Conservation (phyloP, 257 asterid species). For the Plantago major region DNA sequence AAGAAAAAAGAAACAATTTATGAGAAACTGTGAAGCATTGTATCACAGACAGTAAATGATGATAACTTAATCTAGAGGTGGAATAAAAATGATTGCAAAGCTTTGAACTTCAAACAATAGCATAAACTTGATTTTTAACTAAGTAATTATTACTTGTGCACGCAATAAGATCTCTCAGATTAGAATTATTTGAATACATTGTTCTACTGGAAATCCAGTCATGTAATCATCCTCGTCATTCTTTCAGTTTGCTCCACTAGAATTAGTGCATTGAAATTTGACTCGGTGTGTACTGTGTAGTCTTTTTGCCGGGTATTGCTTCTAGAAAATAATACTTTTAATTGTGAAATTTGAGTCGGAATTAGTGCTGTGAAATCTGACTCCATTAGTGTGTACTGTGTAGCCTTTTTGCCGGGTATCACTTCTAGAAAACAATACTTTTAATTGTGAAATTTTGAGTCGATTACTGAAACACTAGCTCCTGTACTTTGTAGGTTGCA, state of each 20-base stretch:
- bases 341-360: too few relatives aligned
- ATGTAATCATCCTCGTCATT: background rate
- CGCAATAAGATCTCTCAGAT: too few relatives aligned
- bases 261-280: background rate
- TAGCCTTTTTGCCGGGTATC: too few relatives aligned
- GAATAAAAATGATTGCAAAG: constrained; percentile 4
- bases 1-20: background rate
- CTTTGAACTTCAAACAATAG: constrained; percentile 4
- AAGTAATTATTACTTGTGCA: too few relatives aligned
- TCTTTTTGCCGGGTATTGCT: too few relatives aligned
- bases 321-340: too few relatives aligned
- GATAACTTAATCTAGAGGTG: constrained; percentile 8
- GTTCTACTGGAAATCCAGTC: background rate
- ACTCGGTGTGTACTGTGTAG: too few relatives aligned
- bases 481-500: constrained; percentile 66
- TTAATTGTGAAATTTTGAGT: too few relatives aligned
- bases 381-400: too few relatives aligned
- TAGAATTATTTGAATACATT: constrained; percentile 1
- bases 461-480: background rate
- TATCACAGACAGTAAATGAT: background rate
- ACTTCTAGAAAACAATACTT: too few relatives aligned
- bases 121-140: constrained; percentile 3
- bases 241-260: background rate
- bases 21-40: constrained; percentile 5
- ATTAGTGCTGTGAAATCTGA: too few relatives aligned